A percentile compares a stretch with the other conserved stretches of the same genome.
Conservation (phyloP, 192 early-diverging fungal genomes). For the Entrophospora sp. region DNA sequence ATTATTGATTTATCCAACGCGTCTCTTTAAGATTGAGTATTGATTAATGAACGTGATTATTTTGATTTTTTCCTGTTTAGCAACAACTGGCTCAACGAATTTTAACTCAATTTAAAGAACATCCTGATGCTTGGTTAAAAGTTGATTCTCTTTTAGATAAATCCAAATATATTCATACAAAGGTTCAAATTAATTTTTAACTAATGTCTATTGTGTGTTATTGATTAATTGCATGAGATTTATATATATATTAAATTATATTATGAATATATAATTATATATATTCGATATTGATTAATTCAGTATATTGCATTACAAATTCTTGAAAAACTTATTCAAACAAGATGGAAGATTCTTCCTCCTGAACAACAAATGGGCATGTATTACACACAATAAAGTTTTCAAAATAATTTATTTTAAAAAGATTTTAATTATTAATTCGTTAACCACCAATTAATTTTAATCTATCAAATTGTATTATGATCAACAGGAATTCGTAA, state of each 20-base stretch:
- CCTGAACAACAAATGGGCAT: conserved; percentile 12
- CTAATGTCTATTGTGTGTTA: not conserved
- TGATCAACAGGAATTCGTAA: conserved; percentile 75
- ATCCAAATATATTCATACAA: conserved; percentile 68
- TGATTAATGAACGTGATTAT: not conserved
- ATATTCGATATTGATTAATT: not conserved
- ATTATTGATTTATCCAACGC: not conserved
- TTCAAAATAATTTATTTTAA: too few species aligned
- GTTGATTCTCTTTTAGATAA: conserved; percentile 88
- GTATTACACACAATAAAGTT: not conserved
- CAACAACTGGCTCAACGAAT: conserved; percentile 80
- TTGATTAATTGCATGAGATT: not conserved
- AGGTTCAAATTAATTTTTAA: too few species aligned
- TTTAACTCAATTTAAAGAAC: conserved; percentile 88
- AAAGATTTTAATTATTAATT: not conserved
- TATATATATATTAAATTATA: not conserved
- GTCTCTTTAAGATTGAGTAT: too few species aligned
- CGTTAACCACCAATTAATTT: not conserved
- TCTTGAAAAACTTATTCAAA: conserved; percentile 91
- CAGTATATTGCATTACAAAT: conserved; percentile 91
- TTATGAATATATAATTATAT: not conserved
- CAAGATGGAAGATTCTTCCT: conserved; percentile 83
- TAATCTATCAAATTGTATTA: not conserved
- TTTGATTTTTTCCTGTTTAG: conserved; percentile 30
- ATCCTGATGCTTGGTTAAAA: conserved; percentile 92